These are phyloP conservation scores for Cladorrhinum sp. DNA, from an alignment of 2,329 filamentous ascomycete genomes.

Conservation along the genomic window DNA sequence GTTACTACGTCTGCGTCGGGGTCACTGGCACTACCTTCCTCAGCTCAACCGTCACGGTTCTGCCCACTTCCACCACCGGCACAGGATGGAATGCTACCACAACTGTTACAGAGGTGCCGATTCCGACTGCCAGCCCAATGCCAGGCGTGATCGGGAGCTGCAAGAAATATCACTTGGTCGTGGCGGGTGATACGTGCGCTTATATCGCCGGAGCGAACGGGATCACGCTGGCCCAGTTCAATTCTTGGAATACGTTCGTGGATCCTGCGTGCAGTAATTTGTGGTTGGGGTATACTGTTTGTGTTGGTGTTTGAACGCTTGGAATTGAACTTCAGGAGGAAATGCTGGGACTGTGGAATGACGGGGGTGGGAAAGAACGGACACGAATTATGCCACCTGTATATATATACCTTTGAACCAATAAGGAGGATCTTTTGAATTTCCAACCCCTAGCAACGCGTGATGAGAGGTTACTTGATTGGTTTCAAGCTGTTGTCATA, in stretches of 20 bases:
- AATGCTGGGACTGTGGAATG: too few relatives aligned
- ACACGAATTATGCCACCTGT: too few relatives aligned
- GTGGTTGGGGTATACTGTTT: neutral
- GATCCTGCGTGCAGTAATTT: neutral
- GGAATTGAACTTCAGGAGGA: too few relatives aligned
- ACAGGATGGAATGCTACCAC: neutral
- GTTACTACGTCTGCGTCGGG: conserved; percentile 5
- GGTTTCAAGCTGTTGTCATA: too few relatives aligned
- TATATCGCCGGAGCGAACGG: conserved; percentile 10
- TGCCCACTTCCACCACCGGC: neutral
- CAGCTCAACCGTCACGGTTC: neutral
- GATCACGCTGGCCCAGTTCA: conserved; percentile 15
- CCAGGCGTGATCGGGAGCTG: conserved; percentile 15
- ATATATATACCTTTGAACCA: too few relatives aligned
- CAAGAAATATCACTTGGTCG: conserved; percentile 16
- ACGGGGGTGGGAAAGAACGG: too few relatives aligned
- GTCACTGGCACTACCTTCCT: neutral
- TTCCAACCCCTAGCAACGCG: too few relatives aligned
- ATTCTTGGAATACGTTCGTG: conserved; percentile 4
- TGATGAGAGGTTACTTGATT: too few relatives aligned
- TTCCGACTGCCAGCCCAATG: neutral
- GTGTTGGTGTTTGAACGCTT: neutral
- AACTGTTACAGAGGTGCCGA: neutral
- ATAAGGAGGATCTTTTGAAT: too few relatives aligned
- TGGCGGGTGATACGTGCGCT: conserved; percentile 14